These are phyloP conservation scores for Elsinoe batatas DNA, from an alignment of 2,329 filamentous ascomycete genomes.

Conservation along the genomic window DNA sequence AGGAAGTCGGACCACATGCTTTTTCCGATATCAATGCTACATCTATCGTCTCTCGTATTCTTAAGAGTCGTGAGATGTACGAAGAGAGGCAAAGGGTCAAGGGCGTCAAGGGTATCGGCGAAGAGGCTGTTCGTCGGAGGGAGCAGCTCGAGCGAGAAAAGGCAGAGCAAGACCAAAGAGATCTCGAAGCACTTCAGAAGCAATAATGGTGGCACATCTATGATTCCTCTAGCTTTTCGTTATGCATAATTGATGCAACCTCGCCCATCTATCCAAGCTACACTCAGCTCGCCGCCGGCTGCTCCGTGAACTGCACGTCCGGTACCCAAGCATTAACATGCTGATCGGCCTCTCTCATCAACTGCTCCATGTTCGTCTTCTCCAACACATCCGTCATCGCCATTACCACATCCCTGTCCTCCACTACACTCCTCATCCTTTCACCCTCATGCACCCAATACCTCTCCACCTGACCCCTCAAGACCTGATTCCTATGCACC, in stretches of 20 bases:
- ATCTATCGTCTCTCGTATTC: constrained; percentile 81
- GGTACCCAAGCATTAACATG: constrained; percentile 35
- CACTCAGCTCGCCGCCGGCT: not conserved
- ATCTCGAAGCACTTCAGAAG: constrained; percentile 3
- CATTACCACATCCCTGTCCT: constrained; percentile 65
- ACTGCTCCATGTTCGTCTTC: constrained; percentile 51
- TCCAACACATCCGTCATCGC: constrained; percentile 58
- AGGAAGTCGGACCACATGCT: constrained; percentile 62
- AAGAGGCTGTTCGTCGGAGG: constrained; percentile 41
- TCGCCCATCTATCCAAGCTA: not conserved
- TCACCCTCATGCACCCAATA: constrained; percentile 77
- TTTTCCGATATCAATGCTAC: constrained; percentile 86
- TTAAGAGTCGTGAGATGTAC: constrained; percentile 77
- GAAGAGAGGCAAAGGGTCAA: constrained; percentile 87
- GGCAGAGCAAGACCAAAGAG: constrained; percentile 8
- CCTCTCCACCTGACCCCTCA: constrained; percentile 54
- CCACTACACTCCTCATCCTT: constrained; percentile 64
- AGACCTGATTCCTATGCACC: constrained; percentile 58
- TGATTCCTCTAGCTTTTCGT: not conserved
- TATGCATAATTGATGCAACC: not conserved
- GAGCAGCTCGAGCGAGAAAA: constrained; percentile 18
- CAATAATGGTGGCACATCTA: not conserved
- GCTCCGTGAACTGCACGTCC: not conserved
- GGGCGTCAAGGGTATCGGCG: constrained; percentile 71
- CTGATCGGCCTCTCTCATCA: constrained; percentile 54